Conservation (phyloP, 2,329 filamentous ascomycete species). For the Hirsutella thompsonii region DNA sequence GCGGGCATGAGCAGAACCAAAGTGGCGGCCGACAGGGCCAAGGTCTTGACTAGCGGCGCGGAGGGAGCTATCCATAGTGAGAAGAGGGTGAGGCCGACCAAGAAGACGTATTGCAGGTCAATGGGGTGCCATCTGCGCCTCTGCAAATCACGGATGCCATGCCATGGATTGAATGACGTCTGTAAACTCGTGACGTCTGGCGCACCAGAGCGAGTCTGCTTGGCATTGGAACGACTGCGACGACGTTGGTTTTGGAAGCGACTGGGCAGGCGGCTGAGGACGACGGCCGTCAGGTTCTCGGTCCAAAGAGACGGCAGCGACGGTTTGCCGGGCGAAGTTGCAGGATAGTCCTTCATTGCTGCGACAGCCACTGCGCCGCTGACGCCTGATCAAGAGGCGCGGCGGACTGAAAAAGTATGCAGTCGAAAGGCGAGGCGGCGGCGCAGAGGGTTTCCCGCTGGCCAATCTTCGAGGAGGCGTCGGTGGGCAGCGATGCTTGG, state of each 20-base stretch:
- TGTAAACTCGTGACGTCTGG: conserved; percentile 63
- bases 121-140: conserved; percentile 69
- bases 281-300: conserved; percentile 26
- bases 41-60: conserved; percentile 66
- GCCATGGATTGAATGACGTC: conserved; percentile 68
- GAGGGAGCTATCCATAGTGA: conserved; percentile 72
- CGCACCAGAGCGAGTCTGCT: conserved; percentile 16
- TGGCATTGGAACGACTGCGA: conserved; percentile 26
- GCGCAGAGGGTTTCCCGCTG: neutral
- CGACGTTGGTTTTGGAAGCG: conserved; percentile 25
- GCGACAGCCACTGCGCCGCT: conserved; percentile 4
- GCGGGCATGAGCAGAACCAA: conserved; percentile 66
- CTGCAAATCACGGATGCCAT: conserved; percentile 64
- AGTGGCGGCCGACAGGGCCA: conserved; percentile 53
- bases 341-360: conserved; percentile 25
- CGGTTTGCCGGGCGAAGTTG: conserved; percentile 24
- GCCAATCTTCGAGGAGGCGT: neutral
- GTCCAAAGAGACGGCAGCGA: conserved; percentile 26
- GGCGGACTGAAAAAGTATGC: neutral
- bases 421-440: neutral
- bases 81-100: conserved; percentile 67
- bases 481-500: neutral
- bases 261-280: conserved; percentile 27
- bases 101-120: conserved; percentile 72
- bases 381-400: neutral